A percentile compares a stretch with the other conserved stretches of the same genome.
Evolutionary conservation across 495 filamentous ascomycete species (phyloP).

Genomic region (Massariosphaeria phaeospora): DNA sequence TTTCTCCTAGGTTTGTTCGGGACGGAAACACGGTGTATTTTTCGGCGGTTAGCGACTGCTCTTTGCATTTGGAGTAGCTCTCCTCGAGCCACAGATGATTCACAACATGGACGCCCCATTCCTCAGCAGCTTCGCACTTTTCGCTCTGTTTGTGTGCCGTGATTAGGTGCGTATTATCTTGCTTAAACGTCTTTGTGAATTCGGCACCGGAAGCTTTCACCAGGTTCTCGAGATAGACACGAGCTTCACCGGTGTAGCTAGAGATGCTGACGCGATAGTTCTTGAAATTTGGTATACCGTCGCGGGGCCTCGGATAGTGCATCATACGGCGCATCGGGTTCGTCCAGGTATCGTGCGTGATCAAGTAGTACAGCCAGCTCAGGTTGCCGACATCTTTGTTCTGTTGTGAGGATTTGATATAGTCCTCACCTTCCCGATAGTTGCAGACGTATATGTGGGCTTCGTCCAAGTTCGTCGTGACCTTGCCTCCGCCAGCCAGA

Average conservation of each 20-base stretch:
- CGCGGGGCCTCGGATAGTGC: slow-evolving; percentile 77
- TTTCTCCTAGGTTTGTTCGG: slow-evolving; percentile 85
- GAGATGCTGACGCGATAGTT: slow-evolving; percentile 76
- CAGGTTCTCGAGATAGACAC: slow-evolving; percentile 89
- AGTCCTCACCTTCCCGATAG: slow-evolving; percentile 76
- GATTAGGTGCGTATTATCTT: slow-evolving; percentile 91
- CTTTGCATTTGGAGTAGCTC: slow-evolving; percentile 81
- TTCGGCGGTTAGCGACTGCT: slow-evolving; percentile 59
- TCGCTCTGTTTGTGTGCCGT: slow-evolving; percentile 83
- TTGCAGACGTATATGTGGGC: slow-evolving; percentile 82
- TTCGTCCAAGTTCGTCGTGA: slow-evolving; percentile 61
- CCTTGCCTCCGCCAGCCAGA: slow-evolving; percentile 57
- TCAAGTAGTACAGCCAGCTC: slow-evolving; percentile 87
- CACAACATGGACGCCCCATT: slow-evolving; percentile 84
- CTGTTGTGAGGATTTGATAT: slow-evolving; percentile 64
- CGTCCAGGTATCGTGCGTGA: slow-evolving; percentile 82
- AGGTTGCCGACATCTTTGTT: slow-evolving; percentile 85
- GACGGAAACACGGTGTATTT: slow-evolving; percentile 78
- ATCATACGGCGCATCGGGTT: slow-evolving; percentile 72
- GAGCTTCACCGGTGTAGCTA: slow-evolving; percentile 92
- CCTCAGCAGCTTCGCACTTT: slow-evolving; percentile 82
- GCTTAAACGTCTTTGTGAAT: slow-evolving; percentile 88
- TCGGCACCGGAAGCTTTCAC: slow-evolving; percentile 74
- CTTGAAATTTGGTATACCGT: slow-evolving; percentile 74
- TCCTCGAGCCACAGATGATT: slow-evolving; percentile 99